Percentiles rank a stretch among this genome's conserved stretches.
Evolutionary conservation across 2,329 filamentous ascomycete species (phyloP).

Genomic region (Cercospora zeina): DNA sequence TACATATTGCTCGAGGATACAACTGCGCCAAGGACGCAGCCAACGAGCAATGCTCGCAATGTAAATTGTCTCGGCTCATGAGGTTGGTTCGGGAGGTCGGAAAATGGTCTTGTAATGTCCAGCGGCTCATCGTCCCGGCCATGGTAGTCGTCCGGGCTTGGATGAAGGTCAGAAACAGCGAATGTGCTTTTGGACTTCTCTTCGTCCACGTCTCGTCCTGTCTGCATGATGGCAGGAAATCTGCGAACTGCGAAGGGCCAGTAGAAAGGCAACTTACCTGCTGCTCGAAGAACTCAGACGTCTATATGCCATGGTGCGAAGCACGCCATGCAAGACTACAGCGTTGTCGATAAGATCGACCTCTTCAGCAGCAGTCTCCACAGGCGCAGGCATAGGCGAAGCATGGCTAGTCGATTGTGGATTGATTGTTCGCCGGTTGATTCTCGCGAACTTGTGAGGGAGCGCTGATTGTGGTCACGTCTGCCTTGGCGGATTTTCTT

Average conservation of each 20-base stretch:
- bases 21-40: conserved; percentile 57
- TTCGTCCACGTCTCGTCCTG: neutral
- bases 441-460: neutral
- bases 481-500: conserved; percentile 1
- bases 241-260: neutral
- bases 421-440: neutral
- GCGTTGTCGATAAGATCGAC: neutral
- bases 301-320: conserved; percentile 10
- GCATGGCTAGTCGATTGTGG: neutral
- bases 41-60: conserved; percentile 56
- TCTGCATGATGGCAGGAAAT: neutral
- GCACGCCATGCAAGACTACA: conserved; percentile 11
- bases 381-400: conserved; percentile 10
- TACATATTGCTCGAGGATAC: conserved; percentile 64
- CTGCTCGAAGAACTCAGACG: conserved; percentile 8
- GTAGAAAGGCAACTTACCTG: neutral
- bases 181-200: conserved; percentile 11
- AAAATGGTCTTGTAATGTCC: conserved; percentile 17
- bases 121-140: conserved; percentile 10
- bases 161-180: neutral
- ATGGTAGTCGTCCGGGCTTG: conserved; percentile 5
- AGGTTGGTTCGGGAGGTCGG: conserved; percentile 18
- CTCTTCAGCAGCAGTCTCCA: conserved; percentile 1
- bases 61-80: conserved; percentile 44
- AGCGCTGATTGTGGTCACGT: conserved; percentile 6